Base-by-base conservation (phyloP, 495 filamentous ascomycete genomes). In the Aspergillus mulundensis region DNA sequence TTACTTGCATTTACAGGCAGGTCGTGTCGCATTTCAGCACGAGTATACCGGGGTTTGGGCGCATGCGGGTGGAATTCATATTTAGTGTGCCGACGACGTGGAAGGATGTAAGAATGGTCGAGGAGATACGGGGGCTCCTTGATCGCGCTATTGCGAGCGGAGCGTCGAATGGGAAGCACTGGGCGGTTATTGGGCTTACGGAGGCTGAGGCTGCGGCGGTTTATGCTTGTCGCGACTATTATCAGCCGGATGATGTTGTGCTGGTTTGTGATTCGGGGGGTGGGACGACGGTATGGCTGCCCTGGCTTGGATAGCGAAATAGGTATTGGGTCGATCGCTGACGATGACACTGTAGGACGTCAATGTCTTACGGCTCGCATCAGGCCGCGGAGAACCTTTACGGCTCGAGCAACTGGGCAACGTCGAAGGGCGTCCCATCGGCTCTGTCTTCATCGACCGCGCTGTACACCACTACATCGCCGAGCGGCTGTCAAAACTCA, bases 61-160 rank as follows among this genome's bases (percentile, higher is more conserved):
- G 11, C 6, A 44, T 50, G 54, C 72, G 64, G 5, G 78, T 87
- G 19, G 82, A 87, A 59, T 87, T 87, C 61, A 66, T 86, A 24
- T 87, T 87, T 64, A 84, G 80, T 54, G 83, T 87, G 4, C 85
- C 85, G 10, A 87, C 84, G 8, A 87, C 84, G 5, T 88, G 85
- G 85, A 79, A 78, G 30, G 78, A 76, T 52, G 70, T 77, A 25
- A 70, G 74, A 2, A 81, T 82, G 50, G 77, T 88, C 42, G 79
- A 83, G 61, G 68, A 76, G 51, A 87, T 82, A 50, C 73, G 77
- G 57, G 56, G 51, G 7, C 73, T 83, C 21, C 74, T 86, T 20
- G 48, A 67, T 18, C 58, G 64, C 5, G 80, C 81, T 4, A 81
- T 84, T 3, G 82, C 81, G 61, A 78, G 78, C 7, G 58, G 75